Percentiles rank a stretch among this genome's conserved stretches.
phyloP scores from a whole-genome alignment of 169 alveolate genomes.

The Plasmodium fragile region DNA sequence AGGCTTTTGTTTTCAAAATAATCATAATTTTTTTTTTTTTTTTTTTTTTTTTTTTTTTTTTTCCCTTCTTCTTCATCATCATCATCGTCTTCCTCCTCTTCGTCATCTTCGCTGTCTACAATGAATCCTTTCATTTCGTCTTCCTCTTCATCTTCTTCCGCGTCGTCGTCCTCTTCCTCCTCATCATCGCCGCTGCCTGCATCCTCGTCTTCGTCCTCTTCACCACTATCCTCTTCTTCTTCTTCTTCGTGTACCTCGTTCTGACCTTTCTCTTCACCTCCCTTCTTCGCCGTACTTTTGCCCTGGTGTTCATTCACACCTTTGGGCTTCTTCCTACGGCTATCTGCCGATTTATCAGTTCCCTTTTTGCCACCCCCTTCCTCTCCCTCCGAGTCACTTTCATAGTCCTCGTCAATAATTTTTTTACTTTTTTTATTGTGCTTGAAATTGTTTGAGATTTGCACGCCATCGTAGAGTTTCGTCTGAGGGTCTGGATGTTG shows the following conservation, averaged over 20 bases:
- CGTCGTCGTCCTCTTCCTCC: constrained; percentile 76
- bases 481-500: neutral
- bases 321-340: neutral
- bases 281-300: neutral
- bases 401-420: constrained; percentile 53
- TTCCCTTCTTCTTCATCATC: constrained; percentile 72
- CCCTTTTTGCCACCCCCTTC: neutral
- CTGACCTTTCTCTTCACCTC: neutral
- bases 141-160: constrained; percentile 56
- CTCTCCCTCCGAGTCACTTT: neutral
- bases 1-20: constrained; percentile 77
- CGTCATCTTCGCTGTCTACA: constrained; percentile 84
- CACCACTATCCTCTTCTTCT: constrained; percentile 77
- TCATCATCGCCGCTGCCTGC: constrained; percentile 26
- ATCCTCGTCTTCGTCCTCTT: constrained; percentile 48
- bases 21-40: constrained; percentile 81
- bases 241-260: neutral
- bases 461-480: neutral
- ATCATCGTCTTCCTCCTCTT: constrained; percentile 73
- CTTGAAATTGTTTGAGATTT: neutral
- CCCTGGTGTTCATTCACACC: neutral
- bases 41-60: constrained; percentile 71
- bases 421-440: constrained; percentile 50
- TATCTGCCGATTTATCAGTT: neutral
- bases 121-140: constrained; percentile 85